Base-by-base conservation (phyloP, 1,139 yeast species). In the Pichia sp. region DNA sequence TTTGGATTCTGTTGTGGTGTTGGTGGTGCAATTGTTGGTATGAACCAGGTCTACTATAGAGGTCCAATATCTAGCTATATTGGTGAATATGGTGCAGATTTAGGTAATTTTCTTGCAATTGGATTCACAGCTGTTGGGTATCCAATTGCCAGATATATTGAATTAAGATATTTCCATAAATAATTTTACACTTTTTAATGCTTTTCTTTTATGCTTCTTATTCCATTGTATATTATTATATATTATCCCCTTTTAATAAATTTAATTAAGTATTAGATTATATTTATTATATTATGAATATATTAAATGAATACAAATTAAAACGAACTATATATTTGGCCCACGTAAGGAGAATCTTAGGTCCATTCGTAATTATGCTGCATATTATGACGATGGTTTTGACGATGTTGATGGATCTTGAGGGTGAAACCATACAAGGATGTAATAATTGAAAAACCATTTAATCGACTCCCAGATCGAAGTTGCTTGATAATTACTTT, bases 11-110 rank as follows among this genome's bases (percentile, higher is more conserved):
- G 83, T 62, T 79, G 82, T 59, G 97, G 97, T 62, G 83, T 80
- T 44, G 89, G 83, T 29, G 97, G 96, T 59, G 88, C 84, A 29
- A 92, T 82, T 18, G 58, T 85, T 38, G 97, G 97, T 52, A 88
- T 90, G 96, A 72, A 76, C 62, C 96, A 89, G 71, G 77, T 74
- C 8, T 90, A 94, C 83, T 90, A 80, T 71, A 64, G 65, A 20
- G 96, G 97, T 47, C 82, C 80, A 43, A 62, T 88, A 53, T 94
- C 84, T 32, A 65, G 61, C 42, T 55, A 65, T 48, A 77, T 86
- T 57, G 95, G 94, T 45, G 74, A 69, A 2, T 68, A 59, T 57
- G 92, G 92, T 57, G 97, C 92, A 55, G 97, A 90, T 67, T 66
- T 89, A 42, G 97, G 94, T 35, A 81, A 84, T 77, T 85, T 92